Base-by-base conservation (phyloP, 257 asterid species). In the Penstemon davidsonii region DNA sequence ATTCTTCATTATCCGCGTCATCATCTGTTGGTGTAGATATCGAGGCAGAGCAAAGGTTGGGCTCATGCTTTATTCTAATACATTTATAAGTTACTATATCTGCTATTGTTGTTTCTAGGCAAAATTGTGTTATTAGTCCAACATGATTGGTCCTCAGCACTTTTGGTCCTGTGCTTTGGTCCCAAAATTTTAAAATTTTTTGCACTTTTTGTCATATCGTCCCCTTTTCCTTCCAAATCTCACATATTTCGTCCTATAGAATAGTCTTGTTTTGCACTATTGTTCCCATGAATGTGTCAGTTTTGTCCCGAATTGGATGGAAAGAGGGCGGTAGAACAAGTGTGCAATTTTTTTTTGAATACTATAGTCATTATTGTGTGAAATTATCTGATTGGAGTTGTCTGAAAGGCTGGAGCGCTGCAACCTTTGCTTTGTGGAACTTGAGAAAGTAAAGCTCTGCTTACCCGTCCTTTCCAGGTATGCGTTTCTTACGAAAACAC, bases 21-120 rank as follows among this genome's bases (percentile, higher is more conserved):
- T 71, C 96, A 70, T 81, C 97, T 53, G 97, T 94, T 66, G 99
- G 96, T 55, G 97, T 94, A 66, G 96, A 94, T 85, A 84, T 94
- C 63, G 99, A 91, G 85, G 96, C 99, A 33, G 99, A 94, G 77
- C 90, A 84, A 79, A 91, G 99, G 99, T 90, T 59, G 5, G 75
- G 46, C 42, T 49, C 13, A 46, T 82, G 73, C 41, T 64, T 49
- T 64, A 62, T 55, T 70, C 18, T 40, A 41, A 37, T 38, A 8
- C 18, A 41, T 37, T 54, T 51, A 9, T 43, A 43, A 15, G 54
- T 51, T 56, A 33, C 45, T 53, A 8, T 64, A 47, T 40, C 75
- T 58, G 54, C 70, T 60, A 60, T 50, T 52, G 12, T 57, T 9
- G 33, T 69, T 62, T 36, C 49, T 40, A n/a, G 5, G 37, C 5